Percentiles rank a stretch among this genome's conserved stretches.
Conservation (phyloP, 257 asterid genomes). For the Orobanche coerulescens region DNA sequence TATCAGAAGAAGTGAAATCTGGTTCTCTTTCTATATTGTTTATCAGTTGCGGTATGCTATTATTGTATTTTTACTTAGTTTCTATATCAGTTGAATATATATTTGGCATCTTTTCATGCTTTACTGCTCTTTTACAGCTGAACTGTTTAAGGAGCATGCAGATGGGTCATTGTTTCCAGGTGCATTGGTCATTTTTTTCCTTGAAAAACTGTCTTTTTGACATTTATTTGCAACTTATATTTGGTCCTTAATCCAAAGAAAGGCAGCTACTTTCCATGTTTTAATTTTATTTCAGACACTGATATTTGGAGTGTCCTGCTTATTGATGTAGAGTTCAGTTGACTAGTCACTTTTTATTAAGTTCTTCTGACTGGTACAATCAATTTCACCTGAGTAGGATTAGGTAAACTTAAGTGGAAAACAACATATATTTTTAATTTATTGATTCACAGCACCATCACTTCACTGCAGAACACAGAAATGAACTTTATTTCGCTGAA, state of each 20-base stretch:
- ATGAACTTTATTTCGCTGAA: neutral
- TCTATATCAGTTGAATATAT: neutral
- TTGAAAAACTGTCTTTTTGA: neutral
- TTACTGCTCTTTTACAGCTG: constrained; percentile 48
- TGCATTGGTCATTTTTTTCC: constrained; percentile 34
- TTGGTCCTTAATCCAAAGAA: constrained; percentile 14
- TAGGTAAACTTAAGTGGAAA: no score
- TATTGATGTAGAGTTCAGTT: constrained; percentile 7
- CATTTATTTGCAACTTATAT: constrained; percentile 6
- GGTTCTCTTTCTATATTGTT: constrained; percentile 80
- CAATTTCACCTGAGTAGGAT: no score
- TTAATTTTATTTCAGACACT: constrained; percentile 6
- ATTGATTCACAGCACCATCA: constrained; percentile 10
- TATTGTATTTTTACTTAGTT: constrained; percentile 18
- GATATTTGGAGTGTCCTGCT: constrained; percentile 15
- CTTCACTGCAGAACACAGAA: neutral
- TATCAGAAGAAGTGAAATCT: constrained; percentile 61
- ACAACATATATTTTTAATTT: no score
- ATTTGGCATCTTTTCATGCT: constrained; percentile 13
- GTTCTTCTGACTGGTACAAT: no score
- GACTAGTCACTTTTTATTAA: no score
- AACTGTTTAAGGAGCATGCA: constrained; percentile 41
- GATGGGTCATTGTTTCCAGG: constrained; percentile 53
- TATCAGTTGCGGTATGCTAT: constrained; percentile 67
- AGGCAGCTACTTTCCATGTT: constrained; percentile 12